Conservation (phyloP, 495 filamentous ascomycete genomes). For the Delitschia confertaspora region DNA sequence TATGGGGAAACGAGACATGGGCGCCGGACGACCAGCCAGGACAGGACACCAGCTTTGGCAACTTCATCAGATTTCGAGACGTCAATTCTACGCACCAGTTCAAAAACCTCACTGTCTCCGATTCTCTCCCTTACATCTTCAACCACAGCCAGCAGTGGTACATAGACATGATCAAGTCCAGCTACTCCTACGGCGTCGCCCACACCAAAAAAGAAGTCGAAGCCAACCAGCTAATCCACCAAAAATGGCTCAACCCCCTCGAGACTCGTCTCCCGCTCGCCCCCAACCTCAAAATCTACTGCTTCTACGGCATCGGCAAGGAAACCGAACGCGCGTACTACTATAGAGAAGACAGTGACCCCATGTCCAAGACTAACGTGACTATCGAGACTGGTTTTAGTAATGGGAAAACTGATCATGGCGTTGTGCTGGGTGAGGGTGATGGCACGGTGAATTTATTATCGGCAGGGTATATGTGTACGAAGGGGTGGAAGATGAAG, state of each 20-base stretch:
- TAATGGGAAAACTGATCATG: constrained; percentile 62
- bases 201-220: constrained; percentile 74
- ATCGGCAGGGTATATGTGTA: constrained; percentile 91
- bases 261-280: constrained; percentile 83
- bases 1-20: constrained; percentile 87
- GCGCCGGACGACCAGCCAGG: constrained; percentile 79
- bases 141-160: constrained; percentile 81
- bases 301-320: constrained; percentile 93
- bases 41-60: constrained; percentile 64
- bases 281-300: constrained; percentile 90
- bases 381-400: constrained; percentile 79
- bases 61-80: constrained; percentile 77
- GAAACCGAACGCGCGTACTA: constrained; percentile 86
- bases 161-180: constrained; percentile 53
- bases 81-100: constrained; percentile 50
- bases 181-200: constrained; percentile 85
- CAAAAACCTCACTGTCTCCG: constrained; percentile 69
- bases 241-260: constrained; percentile 91
- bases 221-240: constrained; percentile 68
- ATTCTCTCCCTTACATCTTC: constrained; percentile 69
- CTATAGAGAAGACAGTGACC: constrained; percentile 66
- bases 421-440: constrained; percentile 86
- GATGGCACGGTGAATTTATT: constrained; percentile 90
- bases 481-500: constrained; percentile 85
- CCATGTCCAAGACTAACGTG: constrained; percentile 62